Base-by-base conservation (phyloP, 1,284 basidiomycete species). In the Anthracocystis panici-leucophaei region DNA sequence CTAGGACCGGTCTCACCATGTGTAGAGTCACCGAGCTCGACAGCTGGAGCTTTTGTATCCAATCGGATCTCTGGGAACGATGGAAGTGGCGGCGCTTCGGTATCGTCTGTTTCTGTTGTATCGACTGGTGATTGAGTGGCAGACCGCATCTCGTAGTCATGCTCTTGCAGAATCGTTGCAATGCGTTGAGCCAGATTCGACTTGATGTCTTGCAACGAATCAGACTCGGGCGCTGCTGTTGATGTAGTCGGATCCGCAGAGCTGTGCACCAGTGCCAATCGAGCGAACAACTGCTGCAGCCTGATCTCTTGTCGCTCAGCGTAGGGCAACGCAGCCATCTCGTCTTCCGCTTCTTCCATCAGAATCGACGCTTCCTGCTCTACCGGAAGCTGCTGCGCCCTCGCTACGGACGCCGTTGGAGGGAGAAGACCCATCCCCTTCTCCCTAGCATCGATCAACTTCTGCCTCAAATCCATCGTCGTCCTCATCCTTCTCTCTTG, bases 281-380 rank as follows among this genome's bases (percentile, higher is more conserved):
- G 55, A 16, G 73, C 67, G 14, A 78, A 75, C 3, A 78, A 56
- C 27, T 70, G 66, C 42, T 75, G 69, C 45, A 76, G 48, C 1
- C 69, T 52, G 40, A 72, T 33, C 40, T 76, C 65, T 23, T 72
- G 74, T 20, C 74, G 50, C 27, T 73, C 74, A 38, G 57, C 56
- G 23, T 69, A 57, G 1, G 65, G 65, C n/a, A 76, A 18, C 5
- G 59, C 57, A 16, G 63, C 53, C 54, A 44, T 20, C n/a, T 62
- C 40, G 18, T 41, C 46, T 18, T 42, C 27, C 11, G 8, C 23
- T 25, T 12, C 31, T 25, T 51, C 12, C 21, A 20, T 5, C 46
- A 25, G 3, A 3, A 8, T 31, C 8, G 9, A 5, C 21, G 16
- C 9, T 7, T 18, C 40, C 7, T 52, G 25, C 5, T 44, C 41